Conservation (phyloP, 495 filamentous ascomycete genomes). For the Sphaerosporella brunnea region DNA sequence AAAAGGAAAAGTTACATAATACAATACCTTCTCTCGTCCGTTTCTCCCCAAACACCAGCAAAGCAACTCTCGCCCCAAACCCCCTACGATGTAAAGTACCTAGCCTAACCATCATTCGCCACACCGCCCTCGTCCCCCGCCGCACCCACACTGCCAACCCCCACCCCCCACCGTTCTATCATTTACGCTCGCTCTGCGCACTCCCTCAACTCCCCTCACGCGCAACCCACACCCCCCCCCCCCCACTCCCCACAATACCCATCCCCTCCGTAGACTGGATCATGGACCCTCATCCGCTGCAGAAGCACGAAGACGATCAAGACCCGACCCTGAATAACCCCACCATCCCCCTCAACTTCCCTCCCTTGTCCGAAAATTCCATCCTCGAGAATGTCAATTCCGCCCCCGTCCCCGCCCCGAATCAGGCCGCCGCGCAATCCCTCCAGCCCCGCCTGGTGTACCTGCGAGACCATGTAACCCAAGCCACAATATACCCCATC, state of each 20-base stretch:
- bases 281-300: too few relatives aligned
- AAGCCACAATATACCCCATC: conserved; percentile 81
- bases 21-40: too few relatives aligned
- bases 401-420: conserved; percentile 15
- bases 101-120: too few relatives aligned
- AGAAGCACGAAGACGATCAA: too few relatives aligned
- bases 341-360: conserved; percentile 12
- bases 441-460: conserved; percentile 68
- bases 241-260: not conserved
- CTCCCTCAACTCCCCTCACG: too few relatives aligned
- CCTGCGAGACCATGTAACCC: conserved; percentile 72
- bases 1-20: too few relatives aligned
- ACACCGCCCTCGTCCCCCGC: too few relatives aligned
- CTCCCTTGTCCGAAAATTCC: conserved; percentile 23
- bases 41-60: too few relatives aligned
- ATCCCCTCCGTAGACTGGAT: not conserved
- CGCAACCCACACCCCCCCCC: not conserved
- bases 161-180: not conserved
- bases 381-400: conserved; percentile 15
- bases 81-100: too few relatives aligned
- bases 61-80: too few relatives aligned
- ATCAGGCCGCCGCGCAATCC: conserved; percentile 8
- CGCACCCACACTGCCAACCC: not conserved
- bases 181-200: conserved; percentile 6
- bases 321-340: not conserved